phyloP scores from a whole-genome alignment of 495 filamentous ascomycete genomes.

The Podospora didyma region DNA sequence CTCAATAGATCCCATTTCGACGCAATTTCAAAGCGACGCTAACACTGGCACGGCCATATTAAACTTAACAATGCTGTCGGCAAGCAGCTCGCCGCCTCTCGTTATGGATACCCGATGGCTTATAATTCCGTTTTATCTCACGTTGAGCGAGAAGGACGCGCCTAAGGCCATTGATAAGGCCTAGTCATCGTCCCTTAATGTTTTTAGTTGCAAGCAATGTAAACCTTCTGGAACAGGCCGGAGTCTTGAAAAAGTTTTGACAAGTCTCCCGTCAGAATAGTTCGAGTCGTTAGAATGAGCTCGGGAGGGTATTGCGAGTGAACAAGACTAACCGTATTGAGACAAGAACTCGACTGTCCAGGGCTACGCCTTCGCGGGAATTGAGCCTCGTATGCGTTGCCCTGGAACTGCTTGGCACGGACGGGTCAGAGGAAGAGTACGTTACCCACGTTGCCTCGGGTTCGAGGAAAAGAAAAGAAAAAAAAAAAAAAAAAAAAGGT shows the following conservation, averaged over 20 bases:
- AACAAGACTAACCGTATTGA: slow-evolving; percentile 25
- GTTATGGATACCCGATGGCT: slow-evolving; percentile 42
- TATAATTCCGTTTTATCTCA: slow-evolving; percentile 44
- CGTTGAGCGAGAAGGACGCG: slow-evolving; percentile 33
- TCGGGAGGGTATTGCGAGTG: too few species aligned
- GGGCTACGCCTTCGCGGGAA: background rate
- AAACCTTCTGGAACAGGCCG: slow-evolving; percentile 34
- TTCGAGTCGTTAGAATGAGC: background rate
- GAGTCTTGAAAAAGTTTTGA: slow-evolving; percentile 28
- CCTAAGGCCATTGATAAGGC: slow-evolving; percentile 28
- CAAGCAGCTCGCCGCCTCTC: slow-evolving; percentile 25
- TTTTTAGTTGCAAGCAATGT: slow-evolving; percentile 4
- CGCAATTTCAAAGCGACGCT: slow-evolving; percentile 4
- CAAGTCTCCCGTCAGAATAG: slow-evolving; percentile 37
- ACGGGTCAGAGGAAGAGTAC: slow-evolving; percentile 30
- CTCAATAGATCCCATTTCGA: too few species aligned
- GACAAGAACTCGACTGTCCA: slow-evolving; percentile 16
- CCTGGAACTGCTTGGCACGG: slow-evolving; percentile 14
- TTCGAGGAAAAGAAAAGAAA: too few species aligned
- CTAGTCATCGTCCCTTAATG: background rate
- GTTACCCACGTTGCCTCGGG: slow-evolving; percentile 16
- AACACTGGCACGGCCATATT: slow-evolving; percentile 22
- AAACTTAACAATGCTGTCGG: slow-evolving; percentile 45
- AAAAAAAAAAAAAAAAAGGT: too few species aligned
- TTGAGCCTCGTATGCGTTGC: slow-evolving; percentile 29